Base-by-base conservation (phyloP, 1,284 basidiomycete genomes). In the Moniliophthora roreri region DNA sequence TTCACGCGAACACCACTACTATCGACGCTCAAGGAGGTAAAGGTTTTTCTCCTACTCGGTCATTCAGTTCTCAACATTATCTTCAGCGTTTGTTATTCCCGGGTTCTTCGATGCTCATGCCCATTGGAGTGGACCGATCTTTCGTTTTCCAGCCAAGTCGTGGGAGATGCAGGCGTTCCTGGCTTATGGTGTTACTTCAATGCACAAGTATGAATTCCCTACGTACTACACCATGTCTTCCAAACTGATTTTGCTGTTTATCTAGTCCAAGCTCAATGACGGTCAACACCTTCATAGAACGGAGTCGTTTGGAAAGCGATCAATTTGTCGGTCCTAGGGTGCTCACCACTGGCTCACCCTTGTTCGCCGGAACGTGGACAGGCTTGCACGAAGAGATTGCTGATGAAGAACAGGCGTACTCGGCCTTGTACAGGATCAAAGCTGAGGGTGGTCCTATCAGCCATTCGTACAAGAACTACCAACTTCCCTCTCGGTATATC, bases 381-480 rank as follows among this genome's bases (percentile, higher is more conserved):
- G 69, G 65, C 3, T 63, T 77, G n/a, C 84, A 88, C 63, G 81
- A 87, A 62, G 82, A 84, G 56, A 82, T 88, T 53, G 79, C 76
- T 13, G 80, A 80, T 51, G 70, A 78, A 57, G 74, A 69, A 7
- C 85, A 89, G 63, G 87, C 87, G 2, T 69, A 71, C 53, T 82
- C 84, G 51, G 84, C 86, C 0, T 71, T 89, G 20, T 67, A 78
- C 4, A 76, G 87, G 50, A 82, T 89, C 63, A 87, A 87, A 59
- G 84, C 72, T 2, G 87, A 89, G 62, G 87, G 85, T 39, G 87
- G 87, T 1, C 77, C 81, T 9, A 78, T 80, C 0, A 80, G 77
- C 56, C 84, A 84, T 60, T 88, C 85, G 10, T 89, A 89, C 64
- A 89, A 89, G 70, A 89, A 88, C 58, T 89, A 89, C 61, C 84